Conservation (phyloP, 345 rosid species). For the Anastatica hierochuntica region DNA sequence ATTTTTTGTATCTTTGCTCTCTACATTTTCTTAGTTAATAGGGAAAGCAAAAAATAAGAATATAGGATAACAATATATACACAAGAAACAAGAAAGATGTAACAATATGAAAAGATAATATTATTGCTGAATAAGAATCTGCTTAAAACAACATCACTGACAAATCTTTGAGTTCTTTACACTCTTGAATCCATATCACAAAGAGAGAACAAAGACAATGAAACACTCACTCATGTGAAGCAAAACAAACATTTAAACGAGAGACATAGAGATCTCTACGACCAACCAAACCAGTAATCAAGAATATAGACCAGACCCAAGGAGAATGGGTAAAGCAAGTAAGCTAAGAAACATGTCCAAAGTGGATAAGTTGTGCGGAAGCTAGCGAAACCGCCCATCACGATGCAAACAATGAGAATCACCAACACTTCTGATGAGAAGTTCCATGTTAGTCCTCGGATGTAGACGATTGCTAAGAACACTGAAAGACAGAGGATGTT, state of each 20-base stretch:
- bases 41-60: no score
- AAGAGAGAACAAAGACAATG: not conserved
- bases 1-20: no score
- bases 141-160: no score
- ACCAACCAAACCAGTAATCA: constrained; percentile 81
- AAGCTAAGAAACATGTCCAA: constrained; percentile 74
- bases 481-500: constrained; percentile 85
- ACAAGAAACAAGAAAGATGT: no score
- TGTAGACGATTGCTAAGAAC: constrained; percentile 75
- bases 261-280: constrained; percentile 39
- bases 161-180: no score
- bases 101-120: no score
- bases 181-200: constrained; percentile 1
- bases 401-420: constrained; percentile 66
- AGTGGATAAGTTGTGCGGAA: constrained; percentile 85
- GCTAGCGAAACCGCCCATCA: constrained; percentile 79
- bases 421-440: constrained; percentile 91
- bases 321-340: constrained; percentile 68
- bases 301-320: constrained; percentile 79
- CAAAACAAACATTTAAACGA: not conserved
- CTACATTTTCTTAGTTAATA: no score
- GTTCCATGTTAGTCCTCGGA: constrained; percentile 83
- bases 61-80: no score
- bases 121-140: no score
- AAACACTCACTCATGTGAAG: constrained; percentile 8